Evolutionary conservation across 2,329 filamentous ascomycete genomes (phyloP).

Genomic region (Hymenoscyphus salicellus): DNA sequence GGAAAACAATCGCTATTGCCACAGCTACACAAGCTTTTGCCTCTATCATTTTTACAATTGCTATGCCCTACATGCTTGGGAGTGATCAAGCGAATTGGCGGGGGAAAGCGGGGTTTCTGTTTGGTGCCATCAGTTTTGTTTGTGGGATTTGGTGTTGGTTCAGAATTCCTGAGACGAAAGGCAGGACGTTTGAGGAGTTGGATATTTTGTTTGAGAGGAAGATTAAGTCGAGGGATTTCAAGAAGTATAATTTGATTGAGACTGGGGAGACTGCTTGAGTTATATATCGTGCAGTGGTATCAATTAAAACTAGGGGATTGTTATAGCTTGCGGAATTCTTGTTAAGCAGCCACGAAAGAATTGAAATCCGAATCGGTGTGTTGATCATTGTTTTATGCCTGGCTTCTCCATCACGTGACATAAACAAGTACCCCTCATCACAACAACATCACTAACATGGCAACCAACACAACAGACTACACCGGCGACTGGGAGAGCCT

Average conservation of each 20-base stretch:
- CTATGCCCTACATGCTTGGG: constrained; percentile 43
- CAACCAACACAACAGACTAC: too few species aligned
- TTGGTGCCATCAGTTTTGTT: constrained; percentile 21
- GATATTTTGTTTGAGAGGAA: constrained; percentile 23
- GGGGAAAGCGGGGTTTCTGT: constrained; percentile 43
- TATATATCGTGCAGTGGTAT: background rate
- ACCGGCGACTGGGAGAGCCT: too few species aligned
- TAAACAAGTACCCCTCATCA: too few species aligned
- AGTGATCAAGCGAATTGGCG: constrained; percentile 38
- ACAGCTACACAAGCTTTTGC: constrained; percentile 8
- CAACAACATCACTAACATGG: too few species aligned
- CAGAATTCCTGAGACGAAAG: constrained; percentile 46
- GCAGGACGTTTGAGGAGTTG: constrained; percentile 30
- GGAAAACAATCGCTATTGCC: constrained; percentile 29
- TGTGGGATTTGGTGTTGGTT: constrained; percentile 46
- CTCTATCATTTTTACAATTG: constrained; percentile 31
- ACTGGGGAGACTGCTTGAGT: background rate
- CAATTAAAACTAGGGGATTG: background rate
- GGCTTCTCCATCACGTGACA: too few species aligned
- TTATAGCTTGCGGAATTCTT: too few species aligned
- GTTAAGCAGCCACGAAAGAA: too few species aligned
- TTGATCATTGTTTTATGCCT: too few species aligned
- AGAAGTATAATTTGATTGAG: constrained; percentile 10
- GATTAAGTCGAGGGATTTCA: constrained; percentile 14
- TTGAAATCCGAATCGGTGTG: too few species aligned